phyloP scores from a whole-genome alignment of 805 yeast genomes.

The Kazachstania taianensis region DNA sequence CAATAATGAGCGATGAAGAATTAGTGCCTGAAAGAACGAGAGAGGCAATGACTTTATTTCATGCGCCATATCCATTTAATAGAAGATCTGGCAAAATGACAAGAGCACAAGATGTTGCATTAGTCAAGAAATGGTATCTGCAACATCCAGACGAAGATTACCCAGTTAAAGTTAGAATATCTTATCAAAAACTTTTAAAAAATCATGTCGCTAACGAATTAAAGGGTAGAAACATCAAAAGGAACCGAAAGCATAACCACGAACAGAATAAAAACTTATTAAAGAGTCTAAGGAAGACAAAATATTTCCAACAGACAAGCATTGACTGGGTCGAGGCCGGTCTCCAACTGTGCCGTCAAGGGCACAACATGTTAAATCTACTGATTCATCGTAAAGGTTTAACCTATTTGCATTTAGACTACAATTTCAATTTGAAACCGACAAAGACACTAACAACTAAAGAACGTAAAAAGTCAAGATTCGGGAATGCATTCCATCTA shows the following conservation, averaged over 20 bases:
- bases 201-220: slow-evolving; percentile 61
- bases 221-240: slow-evolving; percentile 37
- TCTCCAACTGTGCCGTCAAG: slow-evolving; percentile 84
- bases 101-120: slow-evolving; percentile 83
- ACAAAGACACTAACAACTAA: slow-evolving; percentile 93
- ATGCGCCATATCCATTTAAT: slow-evolving; percentile 83
- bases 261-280: slow-evolving; percentile 38
- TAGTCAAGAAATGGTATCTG: slow-evolving; percentile 73
- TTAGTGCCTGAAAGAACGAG: slow-evolving; percentile 38
- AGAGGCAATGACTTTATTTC: slow-evolving; percentile 58
- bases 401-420: slow-evolving; percentile 87
- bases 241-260: slow-evolving; percentile 31
- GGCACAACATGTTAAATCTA: slow-evolving; percentile 84
- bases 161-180: slow-evolving; percentile 72
- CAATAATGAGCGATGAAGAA: slow-evolving; percentile 41
- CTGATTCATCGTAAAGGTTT: slow-evolving; percentile 84
- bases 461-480: slow-evolving; percentile 89
- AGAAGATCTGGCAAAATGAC: slow-evolving; percentile 59
- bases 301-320: slow-evolving; percentile 81
- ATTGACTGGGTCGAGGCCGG: slow-evolving; percentile 99
- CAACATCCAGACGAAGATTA: slow-evolving; percentile 52
- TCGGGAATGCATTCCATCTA: slow-evolving; percentile 92
- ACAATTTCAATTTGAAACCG: slow-evolving; percentile 91
- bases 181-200: slow-evolving; percentile 85
- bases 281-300: slow-evolving; percentile 61